Percentiles rank a stretch among this genome's conserved stretches.
Evolutionary conservation across 768 basidiomycete genomes (phyloP).

Genomic region (Sporobolomyces roseus): DNA sequence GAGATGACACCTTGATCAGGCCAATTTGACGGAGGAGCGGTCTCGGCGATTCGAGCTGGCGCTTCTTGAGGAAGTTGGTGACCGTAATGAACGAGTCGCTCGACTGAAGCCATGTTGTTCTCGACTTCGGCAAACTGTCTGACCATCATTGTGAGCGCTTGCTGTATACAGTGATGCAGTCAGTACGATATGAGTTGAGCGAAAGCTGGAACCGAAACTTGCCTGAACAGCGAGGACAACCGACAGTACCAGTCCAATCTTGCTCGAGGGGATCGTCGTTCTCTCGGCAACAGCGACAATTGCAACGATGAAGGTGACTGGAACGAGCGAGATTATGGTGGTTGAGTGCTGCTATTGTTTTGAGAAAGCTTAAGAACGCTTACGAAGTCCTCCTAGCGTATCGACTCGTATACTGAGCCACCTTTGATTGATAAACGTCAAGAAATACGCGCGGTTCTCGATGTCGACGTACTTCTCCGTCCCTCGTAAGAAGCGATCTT

Average conservation of each 20-base stretch:
- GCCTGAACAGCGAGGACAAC: not conserved
- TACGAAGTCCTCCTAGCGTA: slow-evolving; percentile 11
- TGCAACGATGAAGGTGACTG: slow-evolving; percentile 32
- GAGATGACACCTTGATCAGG: slow-evolving; percentile 16
- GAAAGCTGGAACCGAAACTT: too few relatives aligned
- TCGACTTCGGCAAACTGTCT: slow-evolving; percentile 64
- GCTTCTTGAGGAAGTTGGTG: slow-evolving; percentile 61
- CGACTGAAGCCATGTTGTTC: slow-evolving; percentile 71
- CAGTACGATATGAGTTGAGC: too few relatives aligned
- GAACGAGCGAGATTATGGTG: too few relatives aligned
- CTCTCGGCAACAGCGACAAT: slow-evolving; percentile 30
- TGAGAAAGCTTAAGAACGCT: not conserved
- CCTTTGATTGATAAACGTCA: slow-evolving; percentile 77
- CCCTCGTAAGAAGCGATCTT: slow-evolving; percentile 63
- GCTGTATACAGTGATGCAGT: too few relatives aligned
- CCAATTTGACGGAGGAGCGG: slow-evolving; percentile 54
- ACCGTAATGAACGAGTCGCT: slow-evolving; percentile 71
- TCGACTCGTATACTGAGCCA: slow-evolving; percentile 44
- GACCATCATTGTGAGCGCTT: slow-evolving; percentile 24
- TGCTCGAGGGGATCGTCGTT: slow-evolving; percentile 10
- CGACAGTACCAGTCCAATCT: slow-evolving; percentile 25
- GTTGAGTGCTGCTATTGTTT: too few relatives aligned
- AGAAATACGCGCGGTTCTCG: slow-evolving; percentile 85
- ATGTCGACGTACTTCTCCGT: slow-evolving; percentile 72
- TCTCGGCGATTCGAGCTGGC: slow-evolving; percentile 61